Percentiles rank a stretch among this genome's conserved stretches.
phyloP scores from a whole-genome alignment of 2,329 filamentous ascomycete genomes.

The Pseudogymnoascus sp. region DNA sequence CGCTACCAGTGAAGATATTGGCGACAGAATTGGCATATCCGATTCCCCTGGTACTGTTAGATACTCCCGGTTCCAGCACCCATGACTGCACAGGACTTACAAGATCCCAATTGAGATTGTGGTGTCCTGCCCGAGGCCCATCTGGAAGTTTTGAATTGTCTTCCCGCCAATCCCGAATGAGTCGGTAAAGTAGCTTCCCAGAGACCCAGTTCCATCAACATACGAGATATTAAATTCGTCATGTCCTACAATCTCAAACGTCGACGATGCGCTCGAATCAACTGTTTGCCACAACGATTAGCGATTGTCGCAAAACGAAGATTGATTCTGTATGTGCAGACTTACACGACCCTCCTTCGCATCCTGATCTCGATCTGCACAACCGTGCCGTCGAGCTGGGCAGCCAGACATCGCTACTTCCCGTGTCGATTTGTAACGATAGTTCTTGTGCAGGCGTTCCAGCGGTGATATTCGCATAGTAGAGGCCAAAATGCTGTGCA shows the following conservation, averaged over 20 bases:
- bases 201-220: conserved; percentile 46
- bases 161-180: conserved; percentile 43
- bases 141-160: conserved; percentile 43
- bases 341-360: conserved; percentile 40
- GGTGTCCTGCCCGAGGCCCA: conserved; percentile 43
- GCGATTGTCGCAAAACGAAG: neutral
- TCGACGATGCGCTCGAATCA: conserved; percentile 39
- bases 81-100: neutral
- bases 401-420: conserved; percentile 56
- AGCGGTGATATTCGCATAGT: conserved; percentile 49
- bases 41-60: conserved; percentile 38
- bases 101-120: conserved; percentile 44
- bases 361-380: conserved; percentile 30
- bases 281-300: conserved; percentile 31
- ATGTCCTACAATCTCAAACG: conserved; percentile 36
- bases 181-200: conserved; percentile 51
- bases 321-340: conserved; percentile 12
- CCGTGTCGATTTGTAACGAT: conserved; percentile 51
- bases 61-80: neutral
- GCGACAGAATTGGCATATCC: conserved; percentile 40
- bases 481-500: conserved; percentile 23
- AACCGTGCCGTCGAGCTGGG: conserved; percentile 28
- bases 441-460: conserved; percentile 51
- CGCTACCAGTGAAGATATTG: conserved; percentile 37
- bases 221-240: conserved; percentile 52